Percentiles rank a stretch among this genome's conserved stretches.
phyloP scores from a whole-genome alignment of 495 filamentous ascomycete species.

The Aspergillus sparsus region DNA sequence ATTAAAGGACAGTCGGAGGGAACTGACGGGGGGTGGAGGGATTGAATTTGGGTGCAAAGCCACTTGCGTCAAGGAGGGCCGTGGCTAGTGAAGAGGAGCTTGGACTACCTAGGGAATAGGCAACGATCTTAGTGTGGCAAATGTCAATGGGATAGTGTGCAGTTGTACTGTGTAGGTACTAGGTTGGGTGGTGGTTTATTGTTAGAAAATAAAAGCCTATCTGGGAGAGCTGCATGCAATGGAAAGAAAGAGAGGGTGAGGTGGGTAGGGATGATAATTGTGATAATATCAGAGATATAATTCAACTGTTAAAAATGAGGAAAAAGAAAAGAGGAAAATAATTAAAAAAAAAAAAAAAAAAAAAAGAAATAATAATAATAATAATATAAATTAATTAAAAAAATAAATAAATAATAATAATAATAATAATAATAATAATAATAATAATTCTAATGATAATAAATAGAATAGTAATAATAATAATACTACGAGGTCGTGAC shows the following conservation, averaged over 20 bases:
- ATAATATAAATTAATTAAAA: neutral
- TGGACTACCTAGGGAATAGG: neutral
- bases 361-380: neutral
- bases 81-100: slow-evolving; percentile 27
- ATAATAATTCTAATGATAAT: neutral
- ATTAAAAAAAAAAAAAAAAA: neutral
- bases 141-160: slow-evolving; percentile 2
- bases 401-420: no score
- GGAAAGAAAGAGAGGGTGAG: neutral
- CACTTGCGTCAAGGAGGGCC: slow-evolving; percentile 35
- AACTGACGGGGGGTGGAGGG: slow-evolving; percentile 5
- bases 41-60: slow-evolving; percentile 24
- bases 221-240: neutral
- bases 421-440: neutral
- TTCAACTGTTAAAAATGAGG: neutral
- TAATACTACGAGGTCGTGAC: slow-evolving; percentile 12
- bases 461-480: no score
- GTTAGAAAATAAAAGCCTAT: neutral
- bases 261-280: neutral
- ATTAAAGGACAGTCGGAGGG: slow-evolving; percentile 3
- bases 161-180: slow-evolving; percentile 1
- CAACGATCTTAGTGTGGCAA: slow-evolving; percentile 1
- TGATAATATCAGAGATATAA: neutral
- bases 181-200: neutral
- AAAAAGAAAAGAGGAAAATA: slow-evolving; percentile 8